Conservation (phyloP, 2,329 filamentous ascomycete species). For the Colletotrichum euphorbiae region DNA sequence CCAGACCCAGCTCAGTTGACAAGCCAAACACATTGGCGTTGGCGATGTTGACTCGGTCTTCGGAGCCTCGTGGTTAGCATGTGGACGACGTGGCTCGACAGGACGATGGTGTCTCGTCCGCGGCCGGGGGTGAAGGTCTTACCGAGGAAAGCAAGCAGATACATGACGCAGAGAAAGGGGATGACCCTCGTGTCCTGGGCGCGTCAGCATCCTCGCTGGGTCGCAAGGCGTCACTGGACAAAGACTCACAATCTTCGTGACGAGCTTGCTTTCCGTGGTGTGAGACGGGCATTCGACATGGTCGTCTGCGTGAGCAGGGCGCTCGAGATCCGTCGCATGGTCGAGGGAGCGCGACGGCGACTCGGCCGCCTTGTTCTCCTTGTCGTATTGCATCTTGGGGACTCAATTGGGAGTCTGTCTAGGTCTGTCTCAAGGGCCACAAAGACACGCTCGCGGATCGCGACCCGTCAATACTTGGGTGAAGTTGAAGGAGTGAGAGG, state of each 20-base stretch:
- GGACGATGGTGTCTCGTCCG: neutral
- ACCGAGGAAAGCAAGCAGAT: conserved; percentile 76
- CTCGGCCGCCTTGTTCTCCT: conserved; percentile 24
- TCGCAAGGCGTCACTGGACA: too few species aligned
- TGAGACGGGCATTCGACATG: conserved; percentile 58
- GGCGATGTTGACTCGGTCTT: conserved; percentile 80
- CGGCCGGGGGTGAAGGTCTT: conserved; percentile 30
- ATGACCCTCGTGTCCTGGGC: conserved; percentile 70
- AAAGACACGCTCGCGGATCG: conserved; percentile 9
- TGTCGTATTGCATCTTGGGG: conserved; percentile 30
- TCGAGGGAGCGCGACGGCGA: conserved; percentile 34
- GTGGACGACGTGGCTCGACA: neutral
- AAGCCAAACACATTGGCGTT: conserved; percentile 79
- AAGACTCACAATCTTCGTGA: conserved; percentile 69
- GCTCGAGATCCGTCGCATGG: conserved; percentile 32
- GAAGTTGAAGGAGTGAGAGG: too few species aligned
- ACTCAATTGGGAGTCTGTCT: conserved; percentile 4
- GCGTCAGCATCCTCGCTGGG: neutral
- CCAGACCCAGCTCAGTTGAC: conserved; percentile 70
- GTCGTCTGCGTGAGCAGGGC: conserved; percentile 20
- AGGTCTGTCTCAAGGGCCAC: neutral
- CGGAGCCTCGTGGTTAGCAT: conserved; percentile 2
- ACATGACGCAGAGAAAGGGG: conserved; percentile 79
- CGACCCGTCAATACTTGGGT: neutral
- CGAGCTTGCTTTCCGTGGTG: conserved; percentile 72